Base-by-base conservation (phyloP, 495 filamentous ascomycete genomes). In the Daldinia bambusicola region DNA sequence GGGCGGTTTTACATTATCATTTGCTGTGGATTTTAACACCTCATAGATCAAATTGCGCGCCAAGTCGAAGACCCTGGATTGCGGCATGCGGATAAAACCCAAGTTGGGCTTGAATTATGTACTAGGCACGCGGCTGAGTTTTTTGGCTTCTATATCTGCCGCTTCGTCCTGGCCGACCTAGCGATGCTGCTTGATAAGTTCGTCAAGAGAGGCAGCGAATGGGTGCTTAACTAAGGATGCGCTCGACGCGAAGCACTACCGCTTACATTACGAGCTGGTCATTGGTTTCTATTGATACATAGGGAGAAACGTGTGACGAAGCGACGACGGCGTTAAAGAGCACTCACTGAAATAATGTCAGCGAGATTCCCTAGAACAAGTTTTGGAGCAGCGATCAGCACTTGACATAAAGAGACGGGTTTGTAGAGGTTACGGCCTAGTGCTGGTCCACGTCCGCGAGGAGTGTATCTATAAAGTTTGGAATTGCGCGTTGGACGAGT, bases 81-180 rank as follows among this genome's bases (percentile, higher is more conserved):
- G 43, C 91, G 91, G 72, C 93, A 95, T 67, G 84, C 84, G 31
- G 86, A 88, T 61, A 91, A 89, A 70, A 97, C 94, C 30, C 93
- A 97, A 72, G 93, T 98, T 58, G 96, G 95, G 16, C 85, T 99
- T 32, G 96, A 99, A 79, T 86, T 98, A 16, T 93, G 93, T 78
- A 92, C 93, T 32, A 88, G 94, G 18, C 95, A 98, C 80, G 96
- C 95, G 9, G 93, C 96, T 34, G 95, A 98, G 75, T 99, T 99
- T 81, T 99, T 99, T 78, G 94, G 90, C 32, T 97, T 99, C 80
- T 98, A 93, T 77, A 85, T 99, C 16, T 98, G 95, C 79, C 92
- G 96, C 14, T 99, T 98, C 77, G 93, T 93, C 32, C 79, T 98
- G 52, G 84, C 90, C 7, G 95, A 99, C 79, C 82, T 99, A 66